A percentile compares a stretch with the other conserved stretches of the same genome.
phyloP scores from a whole-genome alignment of 1,284 basidiomycete genomes.

The Cryptococcus sp. region DNA sequence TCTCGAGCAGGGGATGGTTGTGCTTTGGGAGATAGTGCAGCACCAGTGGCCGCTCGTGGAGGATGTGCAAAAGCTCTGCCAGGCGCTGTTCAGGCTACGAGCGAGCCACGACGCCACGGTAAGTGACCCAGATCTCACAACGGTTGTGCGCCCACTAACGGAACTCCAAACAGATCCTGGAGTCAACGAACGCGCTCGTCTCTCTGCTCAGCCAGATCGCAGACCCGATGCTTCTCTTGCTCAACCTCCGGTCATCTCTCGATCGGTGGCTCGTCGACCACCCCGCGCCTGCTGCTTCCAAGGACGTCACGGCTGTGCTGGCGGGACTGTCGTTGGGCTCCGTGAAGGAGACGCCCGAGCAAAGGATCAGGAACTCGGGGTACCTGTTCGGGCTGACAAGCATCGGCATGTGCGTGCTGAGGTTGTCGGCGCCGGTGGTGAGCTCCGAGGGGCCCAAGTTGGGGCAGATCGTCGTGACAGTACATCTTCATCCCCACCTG shows the following conservation, averaged over 20 bases:
- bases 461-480: conserved; percentile 29
- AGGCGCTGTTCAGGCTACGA: conserved; percentile 37
- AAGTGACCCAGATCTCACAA: conserved; percentile 5
- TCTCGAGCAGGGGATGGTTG: conserved; percentile 35
- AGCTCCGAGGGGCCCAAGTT: conserved; percentile 30
- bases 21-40: conserved; percentile 44
- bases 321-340: conserved; percentile 1
- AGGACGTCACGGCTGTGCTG: not conserved
- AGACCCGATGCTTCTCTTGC: conserved; percentile 38
- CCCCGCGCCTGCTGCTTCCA: not conserved
- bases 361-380: conserved; percentile 20
- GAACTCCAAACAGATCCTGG: conserved; percentile 27
- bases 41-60: conserved; percentile 44
- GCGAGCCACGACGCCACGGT: conserved; percentile 27
- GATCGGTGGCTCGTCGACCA: conserved; percentile 23
- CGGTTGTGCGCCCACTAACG: not conserved
- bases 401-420: conserved; percentile 41
- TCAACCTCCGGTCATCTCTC: conserved; percentile 29
- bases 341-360: conserved; percentile 8
- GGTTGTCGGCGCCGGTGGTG: conserved; percentile 35
- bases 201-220: conserved; percentile 37
- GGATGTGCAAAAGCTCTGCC: conserved; percentile 32
- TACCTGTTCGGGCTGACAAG: conserved; percentile 38
- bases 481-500: conserved; percentile 13
- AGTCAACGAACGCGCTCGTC: conserved; percentile 42